Evolutionary conservation across 148 eudicot species (phyloP), one percentile per base, ranked within the genome.

Genomic region (Rhododendron molle): DNA sequence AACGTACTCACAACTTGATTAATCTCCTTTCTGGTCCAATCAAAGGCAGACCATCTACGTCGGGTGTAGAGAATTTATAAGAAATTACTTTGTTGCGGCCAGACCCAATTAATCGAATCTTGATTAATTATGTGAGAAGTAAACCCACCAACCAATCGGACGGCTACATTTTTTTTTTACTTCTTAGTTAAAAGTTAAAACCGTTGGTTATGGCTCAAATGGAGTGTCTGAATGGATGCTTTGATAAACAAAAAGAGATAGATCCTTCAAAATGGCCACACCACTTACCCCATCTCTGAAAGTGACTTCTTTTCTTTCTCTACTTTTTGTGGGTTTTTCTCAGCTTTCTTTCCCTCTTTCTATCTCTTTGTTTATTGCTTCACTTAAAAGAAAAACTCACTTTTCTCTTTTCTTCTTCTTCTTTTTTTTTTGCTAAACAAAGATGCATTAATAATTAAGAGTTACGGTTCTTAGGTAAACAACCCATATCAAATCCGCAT

Each of bases 191-290:
- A 40, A 43, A n/a, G 81, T 56, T 34, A 76, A 28, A 74, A 34
- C 49, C 18, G 21, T 20, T 32, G 8, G 56, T 82, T 43, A 26
- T 8, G 43, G 32, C 43, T 67, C 30, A 80, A 81, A 72, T n/a
- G 56, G 32, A 60, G 62, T 60, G 77, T 44, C 36, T 82, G 83
- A 86, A 82, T 62, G 85, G 85, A 83, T 83, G 88, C 71, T 83
- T 86, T 86, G 77, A 76, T 58, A 26, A 11, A 10, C 18, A 67
- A 9, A 65, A 23, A 23, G 23, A 44, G 7, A 46, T n/a, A 62
- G 91, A 89, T 87, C 62, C 88, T 87, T 83, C 69, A 65, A 87
- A 47, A 83, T 84, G 88, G 88, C 81, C 88, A 86, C 90, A 85
- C 85, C 87, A 82, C 84, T 73, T 72, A 14, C 81, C 87, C 83